phyloP scores from a whole-genome alignment of 1,139 yeast genomes.

The Schizosaccharomyces versatilis region DNA sequence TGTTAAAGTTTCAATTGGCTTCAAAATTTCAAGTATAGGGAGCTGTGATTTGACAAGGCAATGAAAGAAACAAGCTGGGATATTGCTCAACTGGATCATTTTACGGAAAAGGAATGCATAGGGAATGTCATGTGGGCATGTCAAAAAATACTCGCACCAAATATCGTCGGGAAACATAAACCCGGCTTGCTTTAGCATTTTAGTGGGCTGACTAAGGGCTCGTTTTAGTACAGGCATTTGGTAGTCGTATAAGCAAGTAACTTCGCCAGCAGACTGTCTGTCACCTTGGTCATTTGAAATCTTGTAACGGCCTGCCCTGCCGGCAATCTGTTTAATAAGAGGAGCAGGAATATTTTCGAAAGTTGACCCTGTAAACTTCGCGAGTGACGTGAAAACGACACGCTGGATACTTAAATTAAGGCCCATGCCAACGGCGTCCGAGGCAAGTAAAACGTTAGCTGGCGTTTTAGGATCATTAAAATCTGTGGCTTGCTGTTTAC shows the following conservation, averaged over 20 bases:
- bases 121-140: slow-evolving; percentile 29
- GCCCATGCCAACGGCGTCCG: slow-evolving; percentile 98
- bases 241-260: slow-evolving; percentile 29
- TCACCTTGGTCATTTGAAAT: slow-evolving; percentile 11
- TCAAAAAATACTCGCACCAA: slow-evolving; percentile 33
- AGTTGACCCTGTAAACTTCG: slow-evolving; percentile 48
- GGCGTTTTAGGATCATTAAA: slow-evolving; percentile 46
- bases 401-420: slow-evolving; percentile 54
- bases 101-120: slow-evolving; percentile 26
- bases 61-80: slow-evolving; percentile 20
- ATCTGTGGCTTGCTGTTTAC: slow-evolving; percentile 58
- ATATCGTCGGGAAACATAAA: slow-evolving; percentile 51
- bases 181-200: slow-evolving; percentile 31
- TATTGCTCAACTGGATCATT: slow-evolving; percentile 26
- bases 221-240: slow-evolving; percentile 27
- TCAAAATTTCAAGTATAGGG: background rate
- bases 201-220: slow-evolving; percentile 28
- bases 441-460: slow-evolving; percentile 65
- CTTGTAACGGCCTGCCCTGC: slow-evolving; percentile 76
- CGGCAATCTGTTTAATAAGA: slow-evolving; percentile 77
- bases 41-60: slow-evolving; percentile 18
- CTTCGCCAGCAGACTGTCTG: slow-evolving; percentile 27
- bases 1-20: background rate
- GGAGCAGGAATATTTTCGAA: slow-evolving; percentile 33
- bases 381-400: slow-evolving; percentile 44